Evolutionary conservation across 768 basidiomycete species (phyloP).

Genomic region (Leccinum variicolor): DNA sequence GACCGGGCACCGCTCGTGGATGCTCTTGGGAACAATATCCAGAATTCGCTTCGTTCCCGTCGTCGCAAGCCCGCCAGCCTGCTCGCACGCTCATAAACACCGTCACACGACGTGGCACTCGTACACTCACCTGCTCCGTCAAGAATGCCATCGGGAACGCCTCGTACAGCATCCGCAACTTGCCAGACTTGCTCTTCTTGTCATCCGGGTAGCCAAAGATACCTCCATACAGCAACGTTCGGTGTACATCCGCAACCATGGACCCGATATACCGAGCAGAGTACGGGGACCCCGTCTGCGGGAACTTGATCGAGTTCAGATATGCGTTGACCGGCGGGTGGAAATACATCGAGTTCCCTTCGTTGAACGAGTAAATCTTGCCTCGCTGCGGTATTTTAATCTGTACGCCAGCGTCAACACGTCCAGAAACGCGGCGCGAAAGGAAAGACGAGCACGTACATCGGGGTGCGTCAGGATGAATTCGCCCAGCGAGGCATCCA

Average conservation of each 20-base stretch:
- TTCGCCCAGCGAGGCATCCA: slow-evolving; percentile 93
- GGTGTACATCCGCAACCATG: slow-evolving; percentile 98
- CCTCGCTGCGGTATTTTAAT: slow-evolving; percentile 92
- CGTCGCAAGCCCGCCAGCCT: slow-evolving; percentile 96
- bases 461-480: slow-evolving; percentile 99
- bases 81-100: slow-evolving; percentile 4
- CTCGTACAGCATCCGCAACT: slow-evolving; percentile 92
- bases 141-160: slow-evolving; percentile 98
- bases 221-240: slow-evolving; percentile 94
- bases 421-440: neutral
- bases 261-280: slow-evolving; percentile 94
- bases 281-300: slow-evolving; percentile 73
- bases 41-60: slow-evolving; percentile 93
- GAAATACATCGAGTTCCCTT: slow-evolving; percentile 97
- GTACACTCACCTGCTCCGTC: slow-evolving; percentile 75
- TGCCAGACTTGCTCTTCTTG: slow-evolving; percentile 96
- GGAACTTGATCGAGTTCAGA: slow-evolving; percentile 90
- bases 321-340: slow-evolving; percentile 76
- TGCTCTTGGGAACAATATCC: slow-evolving; percentile 80
- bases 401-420: slow-evolving; percentile 33
- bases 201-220: slow-evolving; percentile 99
- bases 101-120: neutral
- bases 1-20: slow-evolving; percentile 91
- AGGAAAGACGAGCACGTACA: slow-evolving; percentile 40
- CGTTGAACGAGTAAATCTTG: slow-evolving; percentile 99